Conservation (phyloP, 2,329 filamentous ascomycete species). For the Cladophialophora yegresii region DNA sequence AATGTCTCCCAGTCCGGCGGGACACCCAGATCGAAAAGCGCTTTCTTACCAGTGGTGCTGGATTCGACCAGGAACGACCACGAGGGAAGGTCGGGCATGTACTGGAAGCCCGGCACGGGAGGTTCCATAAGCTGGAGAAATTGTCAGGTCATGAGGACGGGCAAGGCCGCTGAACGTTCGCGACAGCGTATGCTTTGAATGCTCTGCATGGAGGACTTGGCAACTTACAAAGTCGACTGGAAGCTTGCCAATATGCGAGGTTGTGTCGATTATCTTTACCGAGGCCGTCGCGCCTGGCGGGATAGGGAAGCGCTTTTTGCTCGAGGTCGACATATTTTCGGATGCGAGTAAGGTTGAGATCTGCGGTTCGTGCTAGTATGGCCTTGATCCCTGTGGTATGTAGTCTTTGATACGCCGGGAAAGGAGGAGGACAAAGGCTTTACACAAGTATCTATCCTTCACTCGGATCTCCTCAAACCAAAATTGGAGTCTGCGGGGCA, state of each 20-base stretch:
- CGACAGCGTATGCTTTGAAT: neutral
- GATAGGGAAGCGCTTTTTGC: conserved; percentile 11
- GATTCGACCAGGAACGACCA: conserved; percentile 53
- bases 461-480: neutral
- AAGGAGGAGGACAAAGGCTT: neutral
- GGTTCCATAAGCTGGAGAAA: conserved; percentile 18
- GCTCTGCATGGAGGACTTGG: neutral
- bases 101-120: conserved; percentile 18
- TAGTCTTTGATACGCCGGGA: neutral
- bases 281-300: conserved; percentile 12
- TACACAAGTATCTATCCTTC: neutral
- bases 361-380: neutral
- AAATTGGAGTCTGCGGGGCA: neutral
- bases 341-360: neutral
- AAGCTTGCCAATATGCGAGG: conserved; percentile 6
- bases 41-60: conserved; percentile 35
- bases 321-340: conserved; percentile 1
- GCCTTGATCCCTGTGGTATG: neutral
- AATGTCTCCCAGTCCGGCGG: conserved; percentile 30
- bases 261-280: conserved; percentile 15
- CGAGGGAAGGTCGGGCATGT: conserved; percentile 24
- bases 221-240: neutral
- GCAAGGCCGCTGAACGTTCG: neutral
- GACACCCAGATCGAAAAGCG: conserved; percentile 45
- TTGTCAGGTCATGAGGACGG: neutral